These are phyloP conservation scores for Chalciporus chontae DNA, from an alignment of 768 basidiomycete species.

Conservation along the genomic window DNA sequence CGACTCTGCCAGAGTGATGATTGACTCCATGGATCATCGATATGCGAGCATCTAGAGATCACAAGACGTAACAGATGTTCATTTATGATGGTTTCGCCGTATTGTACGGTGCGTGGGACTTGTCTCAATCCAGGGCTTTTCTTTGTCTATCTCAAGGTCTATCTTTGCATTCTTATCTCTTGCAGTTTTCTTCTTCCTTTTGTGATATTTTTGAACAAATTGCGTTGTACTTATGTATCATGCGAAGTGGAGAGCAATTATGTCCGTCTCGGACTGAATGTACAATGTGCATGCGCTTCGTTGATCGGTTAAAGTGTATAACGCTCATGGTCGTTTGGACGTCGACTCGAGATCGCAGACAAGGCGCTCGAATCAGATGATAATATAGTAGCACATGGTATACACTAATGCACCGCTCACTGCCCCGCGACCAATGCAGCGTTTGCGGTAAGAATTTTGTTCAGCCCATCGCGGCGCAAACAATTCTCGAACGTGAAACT, in stretches of 20 bases:
- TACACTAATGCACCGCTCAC: background rate
- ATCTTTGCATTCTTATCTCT: background rate
- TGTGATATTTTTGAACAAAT: background rate
- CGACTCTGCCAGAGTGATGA: conserved; percentile 11
- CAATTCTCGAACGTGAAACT: conserved; percentile 74
- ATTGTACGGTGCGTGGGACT: background rate
- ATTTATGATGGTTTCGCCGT: background rate
- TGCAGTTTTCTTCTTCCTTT: background rate
- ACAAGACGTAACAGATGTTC: background rate
- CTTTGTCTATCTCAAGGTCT: too few relatives aligned
- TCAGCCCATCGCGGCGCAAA: conserved; percentile 63
- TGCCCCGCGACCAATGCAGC: conserved; percentile 20
- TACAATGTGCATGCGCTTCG: too few relatives aligned
- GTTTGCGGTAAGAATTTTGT: conserved; percentile 47
- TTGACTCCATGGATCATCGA: conserved; percentile 18
- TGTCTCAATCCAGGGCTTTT: background rate
- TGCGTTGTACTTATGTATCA: too few relatives aligned
- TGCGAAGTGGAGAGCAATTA: too few relatives aligned
- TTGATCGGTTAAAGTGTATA: too few relatives aligned
- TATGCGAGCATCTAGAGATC: background rate
- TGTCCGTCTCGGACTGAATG: too few relatives aligned
- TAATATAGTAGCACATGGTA: too few relatives aligned
- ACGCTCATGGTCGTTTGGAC: too few relatives aligned
- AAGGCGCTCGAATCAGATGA: too few relatives aligned
- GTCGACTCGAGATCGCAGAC: too few relatives aligned